Conservation (phyloP, 2,329 filamentous ascomycete species). For the Penicillium sp. region DNA sequence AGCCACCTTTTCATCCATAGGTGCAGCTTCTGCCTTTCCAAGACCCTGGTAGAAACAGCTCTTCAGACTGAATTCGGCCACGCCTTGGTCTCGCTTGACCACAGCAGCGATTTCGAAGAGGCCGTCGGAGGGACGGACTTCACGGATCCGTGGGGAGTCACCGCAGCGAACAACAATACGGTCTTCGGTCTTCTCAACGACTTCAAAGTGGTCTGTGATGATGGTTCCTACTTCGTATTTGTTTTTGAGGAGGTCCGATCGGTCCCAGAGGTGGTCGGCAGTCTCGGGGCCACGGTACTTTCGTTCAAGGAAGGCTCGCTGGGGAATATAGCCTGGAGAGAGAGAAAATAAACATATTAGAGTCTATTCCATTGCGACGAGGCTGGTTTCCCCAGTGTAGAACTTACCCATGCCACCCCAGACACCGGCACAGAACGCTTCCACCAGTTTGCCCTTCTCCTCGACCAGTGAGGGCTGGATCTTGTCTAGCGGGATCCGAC, state of each 20-base stretch:
- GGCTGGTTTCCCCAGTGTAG: background rate
- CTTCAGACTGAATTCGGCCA: constrained; percentile 65
- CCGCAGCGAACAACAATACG: constrained; percentile 64
- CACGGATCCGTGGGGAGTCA: constrained; percentile 59
- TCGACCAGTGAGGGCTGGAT: constrained; percentile 65
- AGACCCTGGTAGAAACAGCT: constrained; percentile 60
- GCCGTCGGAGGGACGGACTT: constrained; percentile 60
- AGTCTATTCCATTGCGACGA: background rate
- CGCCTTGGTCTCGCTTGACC: constrained; percentile 57
- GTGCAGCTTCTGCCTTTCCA: constrained; percentile 41
- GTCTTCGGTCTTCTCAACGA: constrained; percentile 61
- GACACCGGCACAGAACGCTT: constrained; percentile 65
- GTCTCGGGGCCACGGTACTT: constrained; percentile 60
- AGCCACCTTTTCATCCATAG: constrained; percentile 48
- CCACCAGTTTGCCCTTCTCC: constrained; percentile 58
- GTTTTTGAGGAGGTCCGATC: constrained; percentile 52
- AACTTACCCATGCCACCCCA: constrained; percentile 63
- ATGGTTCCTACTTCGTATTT: constrained; percentile 61
- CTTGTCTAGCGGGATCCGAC: constrained; percentile 59
- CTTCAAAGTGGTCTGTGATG: constrained; percentile 70
- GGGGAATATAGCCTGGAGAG: constrained; percentile 44
- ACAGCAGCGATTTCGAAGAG: constrained; percentile 64
- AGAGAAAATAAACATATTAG: background rate
- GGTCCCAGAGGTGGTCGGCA: constrained; percentile 60
- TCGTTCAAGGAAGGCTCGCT: constrained; percentile 57